A percentile compares a stretch with the other conserved stretches of the same genome.
These are phyloP conservation scores for Lentithecium fluviatile DNA, from an alignment of 495 filamentous ascomycete species.

Conservation along the genomic window DNA sequence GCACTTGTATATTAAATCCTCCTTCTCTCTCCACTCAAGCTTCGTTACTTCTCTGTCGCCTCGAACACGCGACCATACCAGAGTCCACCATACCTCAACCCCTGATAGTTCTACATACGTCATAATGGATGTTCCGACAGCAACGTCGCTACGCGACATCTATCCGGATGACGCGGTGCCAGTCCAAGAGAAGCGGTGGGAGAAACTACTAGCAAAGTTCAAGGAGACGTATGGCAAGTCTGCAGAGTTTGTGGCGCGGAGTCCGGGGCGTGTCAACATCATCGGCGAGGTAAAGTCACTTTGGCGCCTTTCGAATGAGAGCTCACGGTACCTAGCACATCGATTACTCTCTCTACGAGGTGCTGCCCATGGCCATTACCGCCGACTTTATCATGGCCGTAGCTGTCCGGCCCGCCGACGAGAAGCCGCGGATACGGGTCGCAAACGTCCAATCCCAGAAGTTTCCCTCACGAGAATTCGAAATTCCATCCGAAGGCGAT, in stretches of 20 bases:
- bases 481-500: slow-evolving; percentile 54
- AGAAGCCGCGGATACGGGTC: slow-evolving; percentile 59
- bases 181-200: slow-evolving; percentile 65
- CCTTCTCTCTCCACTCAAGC: not conserved
- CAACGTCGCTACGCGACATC: slow-evolving; percentile 61
- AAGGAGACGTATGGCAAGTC: slow-evolving; percentile 64
- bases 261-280: slow-evolving; percentile 94
- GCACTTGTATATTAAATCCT: not conserved
- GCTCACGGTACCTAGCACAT: slow-evolving; percentile 61
- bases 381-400: slow-evolving; percentile 89
- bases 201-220: slow-evolving; percentile 68
- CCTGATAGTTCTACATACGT: not conserved
- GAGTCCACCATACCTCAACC: not conserved
- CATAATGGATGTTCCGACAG: slow-evolving; percentile 44
- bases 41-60: not conserved
- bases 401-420: slow-evolving; percentile 52
- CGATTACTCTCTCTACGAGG: slow-evolving; percentile 95
- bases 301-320: not conserved
- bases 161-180: slow-evolving; percentile 63
- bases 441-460: slow-evolving; percentile 75
- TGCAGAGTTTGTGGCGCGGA: slow-evolving; percentile 82
- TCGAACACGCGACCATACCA: not conserved
- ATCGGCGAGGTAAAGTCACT: slow-evolving; percentile 69
- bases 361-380: slow-evolving; percentile 90
- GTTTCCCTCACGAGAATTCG: slow-evolving; percentile 75